Evolutionary conservation across 306 rosid genomes (phyloP).

Genomic region (Gleditsia sinensis): DNA sequence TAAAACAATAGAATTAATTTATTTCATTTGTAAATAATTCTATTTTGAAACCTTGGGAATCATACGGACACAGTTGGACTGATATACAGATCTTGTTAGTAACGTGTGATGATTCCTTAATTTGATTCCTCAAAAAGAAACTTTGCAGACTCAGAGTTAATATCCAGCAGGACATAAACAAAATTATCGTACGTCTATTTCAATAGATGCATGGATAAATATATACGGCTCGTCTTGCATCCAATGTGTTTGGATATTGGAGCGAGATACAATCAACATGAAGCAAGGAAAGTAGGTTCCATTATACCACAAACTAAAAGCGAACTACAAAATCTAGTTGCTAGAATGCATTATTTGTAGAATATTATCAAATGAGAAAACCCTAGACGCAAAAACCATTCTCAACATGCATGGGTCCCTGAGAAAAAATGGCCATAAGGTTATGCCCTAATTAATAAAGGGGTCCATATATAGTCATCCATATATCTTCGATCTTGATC

Average conservation of each 20-base stretch:
- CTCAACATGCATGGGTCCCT: conserved; percentile 11
- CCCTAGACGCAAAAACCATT: background rate
- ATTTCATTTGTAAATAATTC: background rate
- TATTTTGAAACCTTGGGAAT: background rate
- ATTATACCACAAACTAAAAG: conserved; percentile 23
- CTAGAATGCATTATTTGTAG: background rate
- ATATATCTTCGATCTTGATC: conserved; percentile 25
- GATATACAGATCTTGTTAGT: background rate
- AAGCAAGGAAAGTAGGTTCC: conserved; percentile 6
- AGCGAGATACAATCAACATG: background rate
- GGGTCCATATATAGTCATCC: conserved; percentile 37
- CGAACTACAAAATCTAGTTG: background rate
- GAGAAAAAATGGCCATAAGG: conserved; percentile 26
- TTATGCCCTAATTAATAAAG: conserved; percentile 14
- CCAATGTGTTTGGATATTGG: conserved; percentile 9
- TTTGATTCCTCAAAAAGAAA: no score
- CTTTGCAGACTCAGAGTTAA: background rate
- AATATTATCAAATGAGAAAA: conserved; percentile 1
- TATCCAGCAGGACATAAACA: background rate
- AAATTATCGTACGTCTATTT: conserved; percentile 12
- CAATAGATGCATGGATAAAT: conserved; percentile 5
- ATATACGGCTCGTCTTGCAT: background rate
- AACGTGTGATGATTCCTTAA: background rate
- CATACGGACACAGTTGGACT: background rate
- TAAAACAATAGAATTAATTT: no score